Evolutionary conservation across 2,329 filamentous ascomycete species (phyloP), one percentile per base, ranked within the genome.

Genomic region (Fusarium avenaceum): DNA sequence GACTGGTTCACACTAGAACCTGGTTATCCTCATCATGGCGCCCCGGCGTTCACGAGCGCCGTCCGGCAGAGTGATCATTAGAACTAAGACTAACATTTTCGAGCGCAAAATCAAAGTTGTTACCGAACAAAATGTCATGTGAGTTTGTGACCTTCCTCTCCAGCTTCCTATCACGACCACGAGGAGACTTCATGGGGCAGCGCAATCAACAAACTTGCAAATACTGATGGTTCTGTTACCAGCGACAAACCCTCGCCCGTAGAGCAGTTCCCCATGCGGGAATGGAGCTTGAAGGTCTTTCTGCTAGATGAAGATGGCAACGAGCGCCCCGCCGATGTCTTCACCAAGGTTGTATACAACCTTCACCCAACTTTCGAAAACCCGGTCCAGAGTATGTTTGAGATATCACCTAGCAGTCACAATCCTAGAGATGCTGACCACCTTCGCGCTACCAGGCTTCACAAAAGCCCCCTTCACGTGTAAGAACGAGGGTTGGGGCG

Each of bases 401-500:
- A 44, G 19, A 44, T 46, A 52, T 28, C 32, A 19, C 43, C 8
- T 33, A 20, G 20, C 15, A 44, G 22, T 45, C 48, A 13, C 11
- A 17, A 44, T 40, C 10, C 19, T 19, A 20, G 14, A 32, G 17
- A 57, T 65, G 63, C 67, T 74, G 49, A 75, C 46, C 20, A 45
- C n/a, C 44, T 44, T 45, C 35, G 24, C 49, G 22, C 52, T 39
- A 30, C 17, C 71, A 96, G 92, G 88, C 24, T 91, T 97, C 83
- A 90, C 90, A 76, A 90, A 92, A 69, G 88, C 94, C 1, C 96
- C 96, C 0, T 99, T 98, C 83, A 87, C 86, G 70, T 97, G 97
- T 80, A 85, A 89, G 68, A 97, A 99, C 80, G 92, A 97, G 81
- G 96, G 96, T 72, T 99, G 96, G 96, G 96, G 96, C 76, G 96